Base-by-base conservation (phyloP, 257 asterid species). In the Solanum bukasovii region DNA sequence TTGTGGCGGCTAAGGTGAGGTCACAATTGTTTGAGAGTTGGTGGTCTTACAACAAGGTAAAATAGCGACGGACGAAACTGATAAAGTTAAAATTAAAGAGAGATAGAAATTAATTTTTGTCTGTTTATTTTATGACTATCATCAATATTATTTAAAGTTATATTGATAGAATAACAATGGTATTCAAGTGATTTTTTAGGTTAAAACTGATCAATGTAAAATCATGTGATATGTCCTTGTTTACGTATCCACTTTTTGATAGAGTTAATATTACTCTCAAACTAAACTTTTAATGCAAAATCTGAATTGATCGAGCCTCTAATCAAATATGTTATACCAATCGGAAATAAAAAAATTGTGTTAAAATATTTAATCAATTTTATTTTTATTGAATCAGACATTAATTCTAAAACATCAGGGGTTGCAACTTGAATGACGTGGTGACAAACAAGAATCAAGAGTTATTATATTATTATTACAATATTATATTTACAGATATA, bases 341-440 rank as follows among this genome's bases (percentile, higher is more conserved):
- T 2, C 16, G 0, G 3, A 37, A 37, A 74, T n/a, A 3, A 33
- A 29, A 56, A 20, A 56, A 56, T 56, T 56, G 21, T 12, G 18
- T 27, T 25, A 25, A 68, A 68, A 13, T 71, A 71, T 71, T 33
- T 7, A 33, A 71, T 71, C 6, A 13, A 27, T 18, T 52, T 27
- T 27, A 0, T 3, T 25, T 13, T 3, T 4, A 40, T 8, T n/a
- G 35, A 46, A 78, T 40, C 25, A 42, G 38, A 78, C 84, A 42
- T 42, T 78, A 42, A 78, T 78, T 78, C 84, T 42, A 78, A 78
- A 42, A 78, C 84, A 9, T 77, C 37, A 38, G 63, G 35, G 63
- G 13, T 77, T 77, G 84, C 84, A n/a, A 38, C 20, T 78, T 77
- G 63, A 31, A 42, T 78, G 84, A 78, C 68, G 42, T 81, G 85